Conservation (phyloP, 768 basidiomycete genomes). For the Jaapia argillacea region DNA sequence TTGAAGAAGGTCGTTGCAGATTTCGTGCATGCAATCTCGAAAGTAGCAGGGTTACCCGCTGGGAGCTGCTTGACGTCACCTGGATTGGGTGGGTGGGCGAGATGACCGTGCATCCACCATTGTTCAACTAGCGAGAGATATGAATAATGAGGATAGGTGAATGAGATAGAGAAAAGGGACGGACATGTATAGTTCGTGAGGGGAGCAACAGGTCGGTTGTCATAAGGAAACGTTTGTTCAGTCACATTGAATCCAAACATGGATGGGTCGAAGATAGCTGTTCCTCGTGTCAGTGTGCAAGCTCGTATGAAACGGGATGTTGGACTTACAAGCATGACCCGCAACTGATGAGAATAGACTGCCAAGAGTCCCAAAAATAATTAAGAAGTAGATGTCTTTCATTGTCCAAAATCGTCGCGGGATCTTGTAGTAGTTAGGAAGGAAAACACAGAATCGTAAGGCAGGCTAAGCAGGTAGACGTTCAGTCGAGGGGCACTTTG, state of each 20-base stretch:
- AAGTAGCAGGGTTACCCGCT: slow-evolving; percentile 13
- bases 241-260: slow-evolving; percentile 32
- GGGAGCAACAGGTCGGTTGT: slow-evolving; percentile 27
- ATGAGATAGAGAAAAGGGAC: slow-evolving; percentile 30
- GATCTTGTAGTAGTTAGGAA: too few relatives aligned
- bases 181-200: slow-evolving; percentile 16
- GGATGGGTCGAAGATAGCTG: slow-evolving; percentile 21
- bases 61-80: slow-evolving; percentile 22
- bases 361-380: too few relatives aligned
- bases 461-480: too few relatives aligned
- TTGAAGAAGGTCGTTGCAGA: slow-evolving; percentile 16
- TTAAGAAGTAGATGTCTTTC: too few relatives aligned
- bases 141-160: slow-evolving; percentile 7
- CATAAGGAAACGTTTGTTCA: slow-evolving; percentile 17
- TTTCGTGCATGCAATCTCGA: slow-evolving; percentile 23
- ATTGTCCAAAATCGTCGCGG: too few relatives aligned
- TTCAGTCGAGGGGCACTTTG: too few relatives aligned
- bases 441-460: too few relatives aligned
- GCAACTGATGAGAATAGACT: too few relatives aligned
- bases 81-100: slow-evolving; percentile 20
- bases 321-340: too few relatives aligned
- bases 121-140: background rate
- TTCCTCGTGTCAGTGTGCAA: too few relatives aligned
- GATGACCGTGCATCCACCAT: slow-evolving; percentile 17
- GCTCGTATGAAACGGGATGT: too few relatives aligned